Conservation (phyloP, 441 rosid genomes). For the Aquilaria agallochum region DNA sequence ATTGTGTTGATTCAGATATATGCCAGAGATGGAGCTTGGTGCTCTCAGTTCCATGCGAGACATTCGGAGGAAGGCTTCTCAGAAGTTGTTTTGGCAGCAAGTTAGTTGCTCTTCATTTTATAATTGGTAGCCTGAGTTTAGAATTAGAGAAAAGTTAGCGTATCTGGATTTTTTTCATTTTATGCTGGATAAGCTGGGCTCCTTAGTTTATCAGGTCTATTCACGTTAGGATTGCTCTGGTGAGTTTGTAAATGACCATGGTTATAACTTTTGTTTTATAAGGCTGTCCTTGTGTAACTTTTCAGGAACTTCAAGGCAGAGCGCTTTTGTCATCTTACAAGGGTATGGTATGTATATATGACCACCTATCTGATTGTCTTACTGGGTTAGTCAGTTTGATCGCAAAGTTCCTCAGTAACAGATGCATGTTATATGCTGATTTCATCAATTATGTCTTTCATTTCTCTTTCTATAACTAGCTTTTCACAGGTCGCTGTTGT, state of each 20-base stretch:
- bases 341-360: slow-evolving; percentile 56
- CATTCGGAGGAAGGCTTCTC: slow-evolving; percentile 63
- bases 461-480: background rate
- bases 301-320: slow-evolving; percentile 49
- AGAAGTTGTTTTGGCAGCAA: slow-evolving; percentile 63
- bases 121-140: background rate
- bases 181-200: background rate
- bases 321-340: slow-evolving; percentile 64
- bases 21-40: slow-evolving; percentile 77
- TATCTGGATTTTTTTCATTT: background rate
- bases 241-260: too few relatives aligned
- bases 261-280: too few relatives aligned
- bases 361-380: background rate
- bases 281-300: background rate
- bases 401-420: slow-evolving; percentile 1
- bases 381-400: background rate
- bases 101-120: slow-evolving; percentile 18
- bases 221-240: too few relatives aligned
- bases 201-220: background rate
- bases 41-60: slow-evolving; percentile 57
- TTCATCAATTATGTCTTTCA: background rate
- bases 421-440: background rate
- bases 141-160: background rate
- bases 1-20: slow-evolving; percentile 36
- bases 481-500: slow-evolving; percentile 49